Base-by-base conservation (phyloP, 495 filamentous ascomycete genomes). In the Hypoxylon fuscum region DNA sequence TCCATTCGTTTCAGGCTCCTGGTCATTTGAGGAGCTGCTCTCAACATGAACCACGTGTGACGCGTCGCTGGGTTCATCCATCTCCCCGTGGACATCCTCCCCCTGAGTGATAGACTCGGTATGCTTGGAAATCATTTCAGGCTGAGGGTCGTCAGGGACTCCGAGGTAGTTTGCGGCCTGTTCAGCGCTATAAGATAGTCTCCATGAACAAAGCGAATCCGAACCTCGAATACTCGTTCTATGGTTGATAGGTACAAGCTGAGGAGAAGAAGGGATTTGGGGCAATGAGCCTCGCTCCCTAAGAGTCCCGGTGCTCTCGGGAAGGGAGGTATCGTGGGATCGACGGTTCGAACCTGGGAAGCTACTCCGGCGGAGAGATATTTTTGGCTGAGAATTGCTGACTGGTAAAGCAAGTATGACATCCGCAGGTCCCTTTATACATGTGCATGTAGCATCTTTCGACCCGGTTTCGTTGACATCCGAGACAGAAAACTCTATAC, bases 201-300 rank as follows among this genome's bases (percentile, higher is more conserved):
- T 53, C 76, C 73, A 76, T 31, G 76, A 79, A 21, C 64, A 70
- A 3, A 75, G 54, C 1, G 76, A 79, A 2, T 71, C 70, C 1
- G 73, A 70, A 17, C 50, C 67, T 49, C 62, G 58, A 32, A 60
- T 56, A 25, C 68, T 75, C 17, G 70, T 49, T 29, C 58, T 35
- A 57, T 66, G 68, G n/a, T n/a, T n/a, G 34, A 57, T 66, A n/a
- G 75, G 71, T 35, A 62, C 52, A 12, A 77, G 41, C 25, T 69
- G 62, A 9, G 72, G 68, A 6, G 76, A 68, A 14, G 68, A 35
- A 11, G 70, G 71, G 32, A 74, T 61, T 15, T 68, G 59, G 0
- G 68, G 55, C 11, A 73, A 49, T 12, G 74, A 71, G 47, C 14
- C 63, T 25, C 15, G 55, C 14, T 62, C 62, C 14, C 55, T 56